These are phyloP conservation scores for Pezicula neosporulosa DNA, from an alignment of 2,329 filamentous ascomycete species.

Conservation along the genomic window DNA sequence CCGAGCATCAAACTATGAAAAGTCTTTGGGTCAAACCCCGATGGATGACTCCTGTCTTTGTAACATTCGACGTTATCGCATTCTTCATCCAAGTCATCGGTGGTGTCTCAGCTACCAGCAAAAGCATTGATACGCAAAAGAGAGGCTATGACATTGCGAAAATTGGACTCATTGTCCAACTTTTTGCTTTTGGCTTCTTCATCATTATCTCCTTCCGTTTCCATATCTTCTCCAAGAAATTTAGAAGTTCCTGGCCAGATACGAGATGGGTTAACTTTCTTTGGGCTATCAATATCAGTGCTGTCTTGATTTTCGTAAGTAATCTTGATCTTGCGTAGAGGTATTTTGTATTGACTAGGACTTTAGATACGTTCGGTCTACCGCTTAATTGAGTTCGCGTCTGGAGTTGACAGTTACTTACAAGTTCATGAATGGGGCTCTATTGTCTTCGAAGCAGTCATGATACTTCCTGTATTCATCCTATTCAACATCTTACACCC, in stretches of 20 bases:
- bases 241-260: constrained; percentile 25
- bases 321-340: constrained; percentile 1
- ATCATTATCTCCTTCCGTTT: constrained; percentile 37
- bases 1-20: constrained; percentile 28
- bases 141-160: constrained; percentile 39
- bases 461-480: constrained; percentile 32
- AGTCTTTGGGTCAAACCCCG: constrained; percentile 32
- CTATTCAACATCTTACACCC: constrained; percentile 48
- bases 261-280: constrained; percentile 35
- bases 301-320: constrained; percentile 41
- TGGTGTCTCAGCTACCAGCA: constrained; percentile 36
- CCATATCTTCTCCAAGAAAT: constrained; percentile 26
- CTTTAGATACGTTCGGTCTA: constrained; percentile 45
- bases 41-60: constrained; percentile 43
- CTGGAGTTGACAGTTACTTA: constrained; percentile 44
- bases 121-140: constrained; percentile 35
- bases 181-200: constrained; percentile 38
- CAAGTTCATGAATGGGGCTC: constrained; percentile 49
- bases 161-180: constrained; percentile 36
- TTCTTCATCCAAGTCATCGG: constrained; percentile 42
- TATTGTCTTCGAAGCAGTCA: constrained; percentile 42
- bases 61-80: constrained; percentile 40
- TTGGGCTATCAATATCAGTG: constrained; percentile 38
- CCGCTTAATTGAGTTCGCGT: constrained; percentile 46
- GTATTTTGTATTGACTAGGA: background rate